Conservation (phyloP, 1,139 yeast genomes). For the Yamadazyma epiphylla region DNA sequence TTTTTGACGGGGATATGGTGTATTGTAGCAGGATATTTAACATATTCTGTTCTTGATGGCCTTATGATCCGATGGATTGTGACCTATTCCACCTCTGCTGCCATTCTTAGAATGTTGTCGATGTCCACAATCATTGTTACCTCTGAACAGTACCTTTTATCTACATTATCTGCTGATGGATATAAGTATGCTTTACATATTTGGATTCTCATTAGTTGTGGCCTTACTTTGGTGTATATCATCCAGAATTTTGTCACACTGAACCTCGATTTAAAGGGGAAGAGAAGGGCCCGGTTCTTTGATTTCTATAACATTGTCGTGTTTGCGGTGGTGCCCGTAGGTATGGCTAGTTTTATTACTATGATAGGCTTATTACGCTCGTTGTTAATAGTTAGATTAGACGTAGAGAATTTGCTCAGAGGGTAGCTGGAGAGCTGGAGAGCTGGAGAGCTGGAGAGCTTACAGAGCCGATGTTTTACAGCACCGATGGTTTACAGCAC, state of each 20-base stretch:
- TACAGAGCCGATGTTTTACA: no score
- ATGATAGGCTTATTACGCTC: constrained; percentile 81
- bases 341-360: constrained; percentile 88
- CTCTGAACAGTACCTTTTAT: constrained; percentile 62
- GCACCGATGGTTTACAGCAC: no score
- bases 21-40: constrained; percentile 77
- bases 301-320: constrained; percentile 84
- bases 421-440: no score
- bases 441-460: no score
- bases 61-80: constrained; percentile 93
- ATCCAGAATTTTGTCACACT: constrained; percentile 88
- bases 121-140: constrained; percentile 73
- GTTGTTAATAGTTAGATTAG: constrained; percentile 69
- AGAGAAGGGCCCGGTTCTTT: constrained; percentile 55
- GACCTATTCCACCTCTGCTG: constrained; percentile 82
- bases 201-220: constrained; percentile 87
- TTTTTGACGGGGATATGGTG: constrained; percentile 78
- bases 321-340: constrained; percentile 96
- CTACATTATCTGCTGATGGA: constrained; percentile 51
- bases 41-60: constrained; percentile 83
- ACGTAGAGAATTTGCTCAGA: constrained; percentile 39
- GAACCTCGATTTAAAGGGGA: constrained; percentile 58
- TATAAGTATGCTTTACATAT: constrained; percentile 71
- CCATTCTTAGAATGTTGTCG: constrained; percentile 78
- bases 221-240: constrained; percentile 77